Base-by-base conservation (phyloP, 2,329 filamentous ascomycete species). In the Colletotrichum sansevieriae region DNA sequence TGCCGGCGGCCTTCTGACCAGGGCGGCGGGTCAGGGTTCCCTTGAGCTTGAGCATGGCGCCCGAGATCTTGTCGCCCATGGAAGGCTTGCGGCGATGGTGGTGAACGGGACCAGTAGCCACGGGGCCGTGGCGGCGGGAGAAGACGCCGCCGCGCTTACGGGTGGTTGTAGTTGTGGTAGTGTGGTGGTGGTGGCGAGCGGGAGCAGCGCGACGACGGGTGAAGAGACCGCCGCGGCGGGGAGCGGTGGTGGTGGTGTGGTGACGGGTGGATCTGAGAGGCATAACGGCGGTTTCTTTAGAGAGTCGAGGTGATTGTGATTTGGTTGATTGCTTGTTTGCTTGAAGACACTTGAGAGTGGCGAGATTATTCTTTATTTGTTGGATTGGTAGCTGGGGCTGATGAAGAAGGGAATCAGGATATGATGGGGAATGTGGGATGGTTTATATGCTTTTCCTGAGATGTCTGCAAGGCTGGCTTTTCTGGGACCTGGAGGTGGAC, bases 1-100 rank as follows among this genome's bases (percentile, higher is more conserved):
- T 91, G 33, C 91, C 91, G 73, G 91, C 91, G 77, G 91, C 91
- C 89, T 92, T 57, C 33, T 65, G 55, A 18, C 90, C 92, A 2
- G 92, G 90, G 46, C 89, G 84, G 55, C 88, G 80, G 1, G 90
- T 94, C 65, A 95, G 76, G 62, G 83, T 88, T 8, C 93, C 92
- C 78, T 89, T 90, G 71, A 95, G 79, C 82, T 88, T 93, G 82
- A 92, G 84, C 78, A 95, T 82, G 0, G 92, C 92, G 18, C 93
- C 93, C 57, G 87, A 90, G 73, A 95, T 85, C 80, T 95, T 95
- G 82, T 95, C 92, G 54, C 91, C 91, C 72, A 95, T 82, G 44
- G 85, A 88, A 3, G 88, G 85, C 74, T 90, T 88, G 75, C 92
- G 88, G 77, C 88, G 87, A 62, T 93, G 91, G 76, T 91, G 90